Base-by-base conservation (phyloP, 164 flowering plant genomes). In the Litsea cubeba region DNA sequence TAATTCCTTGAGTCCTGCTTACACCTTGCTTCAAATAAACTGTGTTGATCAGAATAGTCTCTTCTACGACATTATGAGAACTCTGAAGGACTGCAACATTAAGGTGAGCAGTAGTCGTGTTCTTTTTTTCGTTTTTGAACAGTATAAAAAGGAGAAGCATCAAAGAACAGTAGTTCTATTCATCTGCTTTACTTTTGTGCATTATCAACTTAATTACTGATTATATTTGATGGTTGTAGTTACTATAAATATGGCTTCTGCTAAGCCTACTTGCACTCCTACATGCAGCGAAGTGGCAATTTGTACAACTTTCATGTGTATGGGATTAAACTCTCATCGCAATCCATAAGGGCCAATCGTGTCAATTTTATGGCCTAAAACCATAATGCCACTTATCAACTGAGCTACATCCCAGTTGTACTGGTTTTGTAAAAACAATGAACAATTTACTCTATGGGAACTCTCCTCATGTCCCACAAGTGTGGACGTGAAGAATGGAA, bases 11-110 rank as follows among this genome's bases (percentile, higher is more conserved):
- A 40, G 46, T 8, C 46, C 46, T 40, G 46, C 46, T 40, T 8
- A 40, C 11, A 40, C 46, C 10, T 40, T 40, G 75, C 87, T 93
- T 71, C 92, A 91, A 75, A 84, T 93, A 50, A 82, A 75, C 58
- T 88, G 90, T 76, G 81, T 84, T 50, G 94, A 93, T 84, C 95
- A 91, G 68, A 93, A 90, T 81, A 92, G 98, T 62, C 87, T 91
- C 7, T 82, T 91, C 25, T 91, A 91, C 74, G 98, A 93, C 71
- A 85, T 93, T 23, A 69, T 88, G 86, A 78, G 96, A 76, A 88
- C 93, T 60, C 74, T 88, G 77, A 93, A 93, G 71, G 98, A 93
- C 81, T 77, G 83, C 82, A 79, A 84, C 69, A 88, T 92, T 32
- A 82, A 88, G 93, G 95, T 89, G 70, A 14, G 20, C 8, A 17